These are phyloP conservation scores for Paramyrothecium sp. DNA, from an alignment of 2,329 filamentous ascomycete genomes.

Conservation along the genomic window DNA sequence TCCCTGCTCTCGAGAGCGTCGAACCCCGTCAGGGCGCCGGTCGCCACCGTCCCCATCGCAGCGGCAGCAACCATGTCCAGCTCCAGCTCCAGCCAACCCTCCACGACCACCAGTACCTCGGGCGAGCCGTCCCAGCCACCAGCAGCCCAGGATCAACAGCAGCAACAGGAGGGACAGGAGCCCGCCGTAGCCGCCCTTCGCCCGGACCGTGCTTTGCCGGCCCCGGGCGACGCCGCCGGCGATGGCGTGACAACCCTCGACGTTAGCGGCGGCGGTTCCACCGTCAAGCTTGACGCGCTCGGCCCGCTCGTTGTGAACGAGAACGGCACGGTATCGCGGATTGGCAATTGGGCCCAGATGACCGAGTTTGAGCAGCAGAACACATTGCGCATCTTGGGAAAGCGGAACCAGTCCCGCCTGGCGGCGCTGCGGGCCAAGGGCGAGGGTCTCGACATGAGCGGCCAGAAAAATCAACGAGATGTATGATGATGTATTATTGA, in stretches of 20 bases:
- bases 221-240: not conserved
- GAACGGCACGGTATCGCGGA: constrained; percentile 69
- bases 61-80: not conserved
- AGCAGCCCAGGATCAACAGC: not conserved
- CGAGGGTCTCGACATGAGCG: not conserved
- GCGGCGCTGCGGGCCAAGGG: constrained; percentile 41
- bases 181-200: too few relatives aligned
- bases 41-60: not conserved
- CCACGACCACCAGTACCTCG: too few relatives aligned
- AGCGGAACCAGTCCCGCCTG: constrained; percentile 64
- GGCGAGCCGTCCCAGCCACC: not conserved
- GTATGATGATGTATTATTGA: not conserved
- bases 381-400: constrained; percentile 65
- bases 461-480: not conserved
- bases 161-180: not conserved
- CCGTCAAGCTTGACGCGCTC: constrained; percentile 63
- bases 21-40: too few relatives aligned
- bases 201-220: not conserved
- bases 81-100: not conserved
- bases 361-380: constrained; percentile 64
- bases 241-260: not conserved
- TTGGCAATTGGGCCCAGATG: constrained; percentile 74
- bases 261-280: constrained; percentile 24
- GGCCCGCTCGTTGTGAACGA: constrained; percentile 73
- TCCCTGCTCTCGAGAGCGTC: not conserved